A percentile compares a stretch with the other conserved stretches of the same genome.
These are phyloP conservation scores for Talaromyces marneffei DNA, from an alignment of 2,329 filamentous ascomycete genomes.

Conservation along the genomic window DNA sequence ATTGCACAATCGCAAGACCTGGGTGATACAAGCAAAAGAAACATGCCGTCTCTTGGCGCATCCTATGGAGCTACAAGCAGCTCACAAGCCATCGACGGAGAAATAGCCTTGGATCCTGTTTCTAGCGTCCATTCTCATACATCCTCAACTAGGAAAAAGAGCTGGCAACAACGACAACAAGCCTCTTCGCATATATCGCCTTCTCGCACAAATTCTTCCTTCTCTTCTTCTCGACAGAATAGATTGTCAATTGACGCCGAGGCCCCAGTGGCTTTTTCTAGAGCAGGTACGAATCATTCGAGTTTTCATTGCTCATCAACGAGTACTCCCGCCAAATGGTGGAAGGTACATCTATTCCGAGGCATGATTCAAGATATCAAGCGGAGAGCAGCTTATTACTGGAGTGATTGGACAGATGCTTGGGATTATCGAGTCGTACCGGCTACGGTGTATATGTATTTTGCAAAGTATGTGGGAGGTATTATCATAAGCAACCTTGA, in stretches of 20 bases:
- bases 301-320: slow-evolving; percentile 12
- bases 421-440: slow-evolving; percentile 88
- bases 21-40: slow-evolving; percentile 7
- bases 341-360: slow-evolving; percentile 66
- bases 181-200: neutral
- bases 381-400: slow-evolving; percentile 68
- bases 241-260: neutral
- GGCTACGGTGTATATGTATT: slow-evolving; percentile 89
- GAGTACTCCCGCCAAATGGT: slow-evolving; percentile 51
- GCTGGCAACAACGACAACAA: slow-evolving; percentile 15
- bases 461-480: slow-evolving; percentile 66
- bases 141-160: slow-evolving; percentile 21
- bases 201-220: neutral
- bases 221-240: neutral
- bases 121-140: slow-evolving; percentile 25
- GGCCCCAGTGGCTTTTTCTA: neutral
- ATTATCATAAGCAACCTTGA: neutral
- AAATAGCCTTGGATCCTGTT: slow-evolving; percentile 22
- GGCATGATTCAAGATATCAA: slow-evolving; percentile 76
- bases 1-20: too few species aligned
- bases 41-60: slow-evolving; percentile 2
- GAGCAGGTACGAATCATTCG: slow-evolving; percentile 12
- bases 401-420: slow-evolving; percentile 77
- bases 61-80: neutral
- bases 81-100: slow-evolving; percentile 15